A percentile compares a stretch with the other conserved stretches of the same genome.
Conservation (phyloP, 2,329 filamentous ascomycete species). For the Colletotrichum magnum region DNA sequence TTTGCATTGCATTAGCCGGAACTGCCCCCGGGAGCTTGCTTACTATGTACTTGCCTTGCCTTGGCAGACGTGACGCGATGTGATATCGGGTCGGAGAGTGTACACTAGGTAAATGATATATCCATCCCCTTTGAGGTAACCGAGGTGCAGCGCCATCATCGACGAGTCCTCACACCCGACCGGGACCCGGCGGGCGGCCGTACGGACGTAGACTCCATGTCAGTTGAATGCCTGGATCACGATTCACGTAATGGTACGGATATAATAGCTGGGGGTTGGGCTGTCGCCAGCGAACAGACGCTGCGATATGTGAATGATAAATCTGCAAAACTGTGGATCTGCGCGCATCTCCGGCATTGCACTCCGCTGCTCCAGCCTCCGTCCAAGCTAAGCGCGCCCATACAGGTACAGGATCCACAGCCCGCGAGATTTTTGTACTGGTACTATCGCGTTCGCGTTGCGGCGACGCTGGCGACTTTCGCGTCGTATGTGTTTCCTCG, state of each 20-base stretch:
- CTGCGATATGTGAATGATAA: background rate
- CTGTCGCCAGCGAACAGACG: background rate
- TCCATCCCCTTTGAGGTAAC: background rate
- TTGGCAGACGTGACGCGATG: conserved; percentile 27
- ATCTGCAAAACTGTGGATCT: conserved; percentile 21
- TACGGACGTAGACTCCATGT: conserved; percentile 25
- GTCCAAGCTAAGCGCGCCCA: background rate
- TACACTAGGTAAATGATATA: too few relatives aligned
- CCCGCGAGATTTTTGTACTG: too few relatives aligned
- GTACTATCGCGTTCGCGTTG: too few relatives aligned
- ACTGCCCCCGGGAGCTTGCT: conserved; percentile 22
- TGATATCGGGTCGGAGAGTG: background rate
- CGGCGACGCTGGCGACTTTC: too few relatives aligned
- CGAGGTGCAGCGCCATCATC: background rate
- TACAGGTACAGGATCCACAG: too few relatives aligned
- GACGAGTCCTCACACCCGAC: too few relatives aligned
- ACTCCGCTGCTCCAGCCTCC: conserved; percentile 10
- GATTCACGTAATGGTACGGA: too few relatives aligned
- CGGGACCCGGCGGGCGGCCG: conserved; percentile 8
- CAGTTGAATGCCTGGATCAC: background rate
- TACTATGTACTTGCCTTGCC: background rate
- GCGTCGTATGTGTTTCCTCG: too few relatives aligned
- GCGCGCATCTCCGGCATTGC: conserved; percentile 13
- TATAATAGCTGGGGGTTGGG: too few relatives aligned
- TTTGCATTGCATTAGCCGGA: conserved; percentile 41